Evolutionary conservation across 306 rosid genomes (phyloP).

Genomic region (Malus asiatica): DNA sequence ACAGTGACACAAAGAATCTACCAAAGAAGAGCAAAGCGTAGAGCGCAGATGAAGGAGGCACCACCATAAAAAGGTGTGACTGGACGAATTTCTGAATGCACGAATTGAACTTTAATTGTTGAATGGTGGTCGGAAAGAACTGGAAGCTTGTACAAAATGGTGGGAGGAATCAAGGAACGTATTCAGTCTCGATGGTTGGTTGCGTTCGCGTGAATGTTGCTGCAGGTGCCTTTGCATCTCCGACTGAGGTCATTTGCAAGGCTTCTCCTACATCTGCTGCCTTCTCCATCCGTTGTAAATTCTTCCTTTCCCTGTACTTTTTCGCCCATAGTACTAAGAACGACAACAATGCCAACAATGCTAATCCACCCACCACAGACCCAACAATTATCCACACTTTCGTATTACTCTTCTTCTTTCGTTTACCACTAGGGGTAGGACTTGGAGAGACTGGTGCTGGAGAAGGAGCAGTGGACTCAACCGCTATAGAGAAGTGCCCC

Average conservation of each 20-base stretch:
- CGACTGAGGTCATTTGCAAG: constrained; percentile 72
- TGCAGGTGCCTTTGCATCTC: constrained; percentile 80
- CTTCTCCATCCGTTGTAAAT: constrained; percentile 74
- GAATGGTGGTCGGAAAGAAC: constrained; percentile 19
- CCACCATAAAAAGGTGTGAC: constrained; percentile 37
- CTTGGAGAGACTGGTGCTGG: constrained; percentile 34
- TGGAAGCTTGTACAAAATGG: constrained; percentile 40
- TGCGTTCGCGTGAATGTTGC: constrained; percentile 84
- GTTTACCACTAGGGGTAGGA: constrained; percentile 17
- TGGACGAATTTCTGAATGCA: constrained; percentile 42
- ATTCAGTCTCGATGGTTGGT: constrained; percentile 83
- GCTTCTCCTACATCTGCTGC: constrained; percentile 88
- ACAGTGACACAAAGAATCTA: constrained; percentile 46
- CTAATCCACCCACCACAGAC: constrained; percentile 70
- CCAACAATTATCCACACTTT: constrained; percentile 71
- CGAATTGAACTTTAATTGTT: constrained; percentile 38
- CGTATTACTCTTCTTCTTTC: constrained; percentile 30
- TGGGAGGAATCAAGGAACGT: constrained; percentile 52
- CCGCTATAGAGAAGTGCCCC: constrained; percentile 89
- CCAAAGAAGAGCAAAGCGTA: constrained; percentile 14
- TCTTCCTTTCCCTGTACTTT: constrained; percentile 53
- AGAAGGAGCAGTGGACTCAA: constrained; percentile 35
- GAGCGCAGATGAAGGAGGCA: neutral
- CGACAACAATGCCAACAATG: constrained; percentile 37
- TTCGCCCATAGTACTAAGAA: constrained; percentile 49